Percentiles rank a stretch among this genome's conserved stretches.
Evolutionary conservation across 2,329 filamentous ascomycete species (phyloP).

Genomic region (Ascochyta pisi): DNA sequence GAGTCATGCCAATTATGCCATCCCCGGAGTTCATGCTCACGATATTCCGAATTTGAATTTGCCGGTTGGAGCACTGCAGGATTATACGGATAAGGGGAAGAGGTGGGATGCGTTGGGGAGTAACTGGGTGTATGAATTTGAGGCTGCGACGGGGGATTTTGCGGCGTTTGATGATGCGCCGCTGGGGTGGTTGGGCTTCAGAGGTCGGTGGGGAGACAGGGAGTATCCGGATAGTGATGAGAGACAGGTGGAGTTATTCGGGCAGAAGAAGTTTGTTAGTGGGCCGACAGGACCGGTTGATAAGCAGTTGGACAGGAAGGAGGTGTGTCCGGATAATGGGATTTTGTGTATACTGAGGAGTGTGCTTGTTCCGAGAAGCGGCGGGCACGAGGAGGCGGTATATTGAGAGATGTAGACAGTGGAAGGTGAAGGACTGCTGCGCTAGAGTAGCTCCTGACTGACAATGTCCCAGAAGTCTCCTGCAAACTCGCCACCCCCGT

Average conservation of each 20-base stretch:
- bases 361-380: conserved; percentile 44
- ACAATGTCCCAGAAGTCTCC: conserved; percentile 28
- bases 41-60: conserved; percentile 67
- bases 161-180: conserved; percentile 58
- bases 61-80: conserved; percentile 58
- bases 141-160: conserved; percentile 53
- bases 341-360: conserved; percentile 54
- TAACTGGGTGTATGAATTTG: conserved; percentile 64
- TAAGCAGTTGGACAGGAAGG: conserved; percentile 63
- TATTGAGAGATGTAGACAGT: not conserved
- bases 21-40: conserved; percentile 66
- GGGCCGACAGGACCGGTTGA: conserved; percentile 69
- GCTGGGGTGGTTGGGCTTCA: conserved; percentile 62
- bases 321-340: conserved; percentile 64
- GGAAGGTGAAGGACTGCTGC: not conserved
- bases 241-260: conserved; percentile 57
- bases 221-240: conserved; percentile 61
- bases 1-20: conserved; percentile 70
- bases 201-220: conserved; percentile 68
- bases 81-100: conserved; percentile 62
- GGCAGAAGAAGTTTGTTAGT: conserved; percentile 57
- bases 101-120: conserved; percentile 67
- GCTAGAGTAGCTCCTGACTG: not conserved
- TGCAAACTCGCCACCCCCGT: conserved; percentile 37
- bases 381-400: not conserved